Conservation (phyloP, 371 early-diverging fungal genomes). For the Mucor plumbeus region DNA sequence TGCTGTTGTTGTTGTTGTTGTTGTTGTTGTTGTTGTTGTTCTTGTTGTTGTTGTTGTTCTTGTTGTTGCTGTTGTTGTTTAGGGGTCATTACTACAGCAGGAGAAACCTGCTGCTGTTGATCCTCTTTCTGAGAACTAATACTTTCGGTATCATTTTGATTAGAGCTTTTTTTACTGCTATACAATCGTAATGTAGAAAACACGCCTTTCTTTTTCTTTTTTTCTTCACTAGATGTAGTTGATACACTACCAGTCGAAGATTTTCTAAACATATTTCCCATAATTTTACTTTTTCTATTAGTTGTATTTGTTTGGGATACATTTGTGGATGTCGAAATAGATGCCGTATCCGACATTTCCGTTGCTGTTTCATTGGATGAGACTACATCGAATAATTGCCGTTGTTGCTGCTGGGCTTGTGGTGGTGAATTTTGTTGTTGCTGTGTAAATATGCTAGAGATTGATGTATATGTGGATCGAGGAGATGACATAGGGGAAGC, state of each 20-base stretch:
- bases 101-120: background rate
- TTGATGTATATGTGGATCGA: background rate
- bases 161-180: background rate
- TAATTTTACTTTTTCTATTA: slow-evolving; percentile 1
- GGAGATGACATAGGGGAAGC: slow-evolving; percentile 3
- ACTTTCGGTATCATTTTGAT: background rate
- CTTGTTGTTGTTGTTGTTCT: background rate
- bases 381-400: background rate
- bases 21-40: background rate
- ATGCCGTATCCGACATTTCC: background rate
- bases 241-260: slow-evolving; percentile 4
- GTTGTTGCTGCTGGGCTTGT: background rate
- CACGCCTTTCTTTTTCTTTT: slow-evolving; percentile 12
- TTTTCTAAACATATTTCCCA: slow-evolving; percentile 22
- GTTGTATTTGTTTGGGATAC: background rate
- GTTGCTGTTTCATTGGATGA: background rate
- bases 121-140: background rate
- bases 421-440: background rate
- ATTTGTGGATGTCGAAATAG: background rate
- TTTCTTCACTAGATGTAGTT: slow-evolving; percentile 5
- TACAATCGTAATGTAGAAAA: slow-evolving; percentile 20
- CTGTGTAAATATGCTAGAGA: background rate
- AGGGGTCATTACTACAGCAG: slow-evolving; percentile 4
- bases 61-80: background rate
- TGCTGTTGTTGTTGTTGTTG: background rate